A percentile compares a stretch with the other conserved stretches of the same genome.
These are phyloP conservation scores for Neonectria punicea DNA, from an alignment of 2,329 filamentous ascomycete species.

Conservation along the genomic window DNA sequence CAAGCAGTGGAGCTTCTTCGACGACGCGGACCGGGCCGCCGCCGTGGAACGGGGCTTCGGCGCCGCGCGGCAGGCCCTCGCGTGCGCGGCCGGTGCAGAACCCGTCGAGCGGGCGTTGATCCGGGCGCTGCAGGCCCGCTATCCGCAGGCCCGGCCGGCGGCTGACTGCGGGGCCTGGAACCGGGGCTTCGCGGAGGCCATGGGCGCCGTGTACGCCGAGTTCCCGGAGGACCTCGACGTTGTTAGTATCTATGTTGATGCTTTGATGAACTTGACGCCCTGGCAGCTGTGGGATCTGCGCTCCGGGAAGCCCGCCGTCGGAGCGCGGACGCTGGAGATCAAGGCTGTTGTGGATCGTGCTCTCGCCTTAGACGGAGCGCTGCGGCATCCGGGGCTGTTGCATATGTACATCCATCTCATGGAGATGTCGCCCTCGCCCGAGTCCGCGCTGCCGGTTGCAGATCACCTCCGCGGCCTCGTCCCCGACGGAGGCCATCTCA, in stretches of 20 bases:
- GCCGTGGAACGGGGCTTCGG: constrained; percentile 18
- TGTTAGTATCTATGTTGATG: constrained; percentile 51
- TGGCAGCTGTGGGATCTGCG: constrained; percentile 57
- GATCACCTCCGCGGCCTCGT: constrained; percentile 71
- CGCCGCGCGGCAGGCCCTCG: constrained; percentile 17
- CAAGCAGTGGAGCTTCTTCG: constrained; percentile 80
- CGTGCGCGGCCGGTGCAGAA: background rate
- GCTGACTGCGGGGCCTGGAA: constrained; percentile 57
- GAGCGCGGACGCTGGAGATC: constrained; percentile 43
- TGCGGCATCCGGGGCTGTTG: constrained; percentile 77
- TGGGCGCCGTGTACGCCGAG: constrained; percentile 49
- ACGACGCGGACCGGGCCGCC: constrained; percentile 64
- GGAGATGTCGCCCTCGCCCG: constrained; percentile 77
- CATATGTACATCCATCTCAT: constrained; percentile 82
- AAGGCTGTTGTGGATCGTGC: constrained; percentile 53
- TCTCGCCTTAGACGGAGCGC: constrained; percentile 51
- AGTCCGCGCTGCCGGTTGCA: constrained; percentile 68
- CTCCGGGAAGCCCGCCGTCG: constrained; percentile 45
- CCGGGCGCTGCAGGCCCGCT: constrained; percentile 68
- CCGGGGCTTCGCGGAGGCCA: constrained; percentile 49
- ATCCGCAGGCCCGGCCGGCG: constrained; percentile 60
- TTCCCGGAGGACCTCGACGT: constrained; percentile 55
- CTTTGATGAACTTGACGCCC: constrained; percentile 60
- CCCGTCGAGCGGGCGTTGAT: constrained; percentile 68
- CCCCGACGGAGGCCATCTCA: constrained; percentile 75